Base-by-base conservation (phyloP, 495 filamentous ascomycete species). In the Thozetella sp. region DNA sequence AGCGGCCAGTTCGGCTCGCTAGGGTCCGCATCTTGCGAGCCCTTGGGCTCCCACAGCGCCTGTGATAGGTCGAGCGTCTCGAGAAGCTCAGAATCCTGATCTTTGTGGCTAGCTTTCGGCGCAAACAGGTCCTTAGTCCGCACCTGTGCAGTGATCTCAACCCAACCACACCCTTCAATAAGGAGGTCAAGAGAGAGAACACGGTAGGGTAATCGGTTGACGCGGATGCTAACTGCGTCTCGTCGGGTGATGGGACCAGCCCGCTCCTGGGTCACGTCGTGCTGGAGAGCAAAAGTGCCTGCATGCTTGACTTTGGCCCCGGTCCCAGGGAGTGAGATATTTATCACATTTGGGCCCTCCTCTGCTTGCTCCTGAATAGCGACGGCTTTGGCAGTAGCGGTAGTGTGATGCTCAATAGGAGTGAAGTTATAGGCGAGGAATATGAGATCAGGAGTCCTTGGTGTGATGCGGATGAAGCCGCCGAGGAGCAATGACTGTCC, bases 91-190 rank as follows among this genome's bases (percentile, higher is more conserved):
- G 17, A 24, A 26, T 25, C 53, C 22, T 20, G 37, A 46, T 15
- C 22, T 25, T 20, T 51, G 20, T 15, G 15, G 27, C 17, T 51
- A 22, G 19, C 17, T 20, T 15, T 54, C 48, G 30, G 34, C 1
- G 40, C 22, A 22, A 58, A 70, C 53, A 83, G 59, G 24, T 72
- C 65, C 64, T 63, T 84, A 23, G 81, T 83, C 22, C 93, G 86
- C 9, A 95, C 82, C 72, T 98, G 93, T 15, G 88, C 86, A 4
- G 85, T 88, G 20, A 99, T 71, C 70, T 99, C 95, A 9, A 99
- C 82, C 94, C 96, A 99, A 2, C 95, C 95, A 43, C 88, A 87
- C 20, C 94, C 91, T 64, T 97, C 93, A 34, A 99, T 87, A 9
- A 99, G 76, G 37, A 99, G 85, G 69, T 99, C 95, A 0, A 89